Conservation (phyloP, 2,329 filamentous ascomycete genomes). For the Botrytis hyacinthi region DNA sequence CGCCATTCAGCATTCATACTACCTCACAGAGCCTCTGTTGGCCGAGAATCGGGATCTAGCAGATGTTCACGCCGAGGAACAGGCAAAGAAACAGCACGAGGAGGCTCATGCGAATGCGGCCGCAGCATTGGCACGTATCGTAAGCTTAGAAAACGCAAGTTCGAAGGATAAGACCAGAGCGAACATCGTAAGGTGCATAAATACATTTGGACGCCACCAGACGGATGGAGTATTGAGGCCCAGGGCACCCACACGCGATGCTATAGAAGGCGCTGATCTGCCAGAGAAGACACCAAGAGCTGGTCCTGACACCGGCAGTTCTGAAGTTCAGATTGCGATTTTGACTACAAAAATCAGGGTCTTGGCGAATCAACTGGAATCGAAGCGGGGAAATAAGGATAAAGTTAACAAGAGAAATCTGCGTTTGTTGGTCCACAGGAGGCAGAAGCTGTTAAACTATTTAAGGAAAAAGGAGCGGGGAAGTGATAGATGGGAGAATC, state of each 20-base stretch:
- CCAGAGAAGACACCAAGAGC: conserved; percentile 59
- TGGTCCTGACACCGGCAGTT: conserved; percentile 91
- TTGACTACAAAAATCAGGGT: conserved; percentile 90
- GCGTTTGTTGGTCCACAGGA: conserved; percentile 77
- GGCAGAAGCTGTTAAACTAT: conserved; percentile 86
- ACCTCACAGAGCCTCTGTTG: conserved; percentile 59
- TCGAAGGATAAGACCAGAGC: conserved; percentile 75
- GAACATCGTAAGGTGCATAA: conserved; percentile 81
- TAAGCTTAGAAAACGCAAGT: conserved; percentile 72
- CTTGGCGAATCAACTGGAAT: conserved; percentile 68
- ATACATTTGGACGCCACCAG: conserved; percentile 85
- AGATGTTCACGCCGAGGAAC: conserved; percentile 40
- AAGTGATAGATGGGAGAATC: conserved; percentile 82
- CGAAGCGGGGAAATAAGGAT: conserved; percentile 71
- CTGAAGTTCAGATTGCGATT: conserved; percentile 96
- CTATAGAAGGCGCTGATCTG: conserved; percentile 23
- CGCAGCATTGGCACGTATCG: conserved; percentile 76
- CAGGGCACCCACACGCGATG: conserved; percentile 30
- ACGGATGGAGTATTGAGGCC: conserved; percentile 70
- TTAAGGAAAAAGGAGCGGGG: conserved; percentile 86
- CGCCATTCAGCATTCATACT: conserved; percentile 65
- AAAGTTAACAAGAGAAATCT: conserved; percentile 94
- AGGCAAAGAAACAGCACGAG: conserved; percentile 46
- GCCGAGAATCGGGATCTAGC: conserved; percentile 33
- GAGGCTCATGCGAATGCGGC: conserved; percentile 64